Evolutionary conservation across 495 filamentous ascomycete genomes (phyloP).

Genomic region (Xylaria venustula): DNA sequence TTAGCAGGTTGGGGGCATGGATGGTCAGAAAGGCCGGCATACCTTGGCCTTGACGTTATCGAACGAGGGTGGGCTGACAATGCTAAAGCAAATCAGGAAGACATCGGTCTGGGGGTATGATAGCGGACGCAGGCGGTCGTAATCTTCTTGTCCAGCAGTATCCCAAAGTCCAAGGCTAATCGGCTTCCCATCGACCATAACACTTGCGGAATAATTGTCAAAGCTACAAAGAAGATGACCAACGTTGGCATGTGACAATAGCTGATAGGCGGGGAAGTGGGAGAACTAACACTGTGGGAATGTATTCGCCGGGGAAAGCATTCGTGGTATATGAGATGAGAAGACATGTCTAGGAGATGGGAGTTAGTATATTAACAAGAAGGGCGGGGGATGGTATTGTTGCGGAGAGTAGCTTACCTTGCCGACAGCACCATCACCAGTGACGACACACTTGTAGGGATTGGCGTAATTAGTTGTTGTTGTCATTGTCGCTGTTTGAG

Average conservation of each 20-base stretch:
- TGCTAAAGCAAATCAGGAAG: conserved; percentile 97
- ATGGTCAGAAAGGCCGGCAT: conserved; percentile 20
- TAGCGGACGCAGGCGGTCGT: conserved; percentile 91
- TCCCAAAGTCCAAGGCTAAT: conserved; percentile 98
- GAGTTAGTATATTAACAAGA: conserved; percentile 28
- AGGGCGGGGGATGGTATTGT: background rate
- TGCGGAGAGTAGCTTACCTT: conserved; percentile 63
- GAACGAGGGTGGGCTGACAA: conserved; percentile 94
- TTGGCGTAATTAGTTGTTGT: conserved; percentile 11
- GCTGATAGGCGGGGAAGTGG: conserved; percentile 3
- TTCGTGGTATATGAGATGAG: conserved; percentile 99
- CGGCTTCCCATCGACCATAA: conserved; percentile 96
- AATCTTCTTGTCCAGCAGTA: conserved; percentile 98
- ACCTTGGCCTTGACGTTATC: conserved; percentile 98
- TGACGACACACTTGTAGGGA: conserved; percentile 81
- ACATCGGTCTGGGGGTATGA: conserved; percentile 98
- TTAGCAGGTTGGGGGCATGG: conserved; percentile 6
- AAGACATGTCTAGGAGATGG: conserved; percentile 82
- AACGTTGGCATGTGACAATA: conserved; percentile 20
- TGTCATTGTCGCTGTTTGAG: conserved; percentile 14
- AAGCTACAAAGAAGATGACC: conserved; percentile 63
- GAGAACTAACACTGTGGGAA: conserved; percentile 88
- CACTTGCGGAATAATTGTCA: conserved; percentile 98
- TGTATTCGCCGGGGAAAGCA: conserved; percentile 98
- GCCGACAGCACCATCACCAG: conserved; percentile 96